Evolutionary conservation across 768 basidiomycete genomes (phyloP), one percentile per base, ranked within the genome.

Genomic region (Lactarius sanguifluus): DNA sequence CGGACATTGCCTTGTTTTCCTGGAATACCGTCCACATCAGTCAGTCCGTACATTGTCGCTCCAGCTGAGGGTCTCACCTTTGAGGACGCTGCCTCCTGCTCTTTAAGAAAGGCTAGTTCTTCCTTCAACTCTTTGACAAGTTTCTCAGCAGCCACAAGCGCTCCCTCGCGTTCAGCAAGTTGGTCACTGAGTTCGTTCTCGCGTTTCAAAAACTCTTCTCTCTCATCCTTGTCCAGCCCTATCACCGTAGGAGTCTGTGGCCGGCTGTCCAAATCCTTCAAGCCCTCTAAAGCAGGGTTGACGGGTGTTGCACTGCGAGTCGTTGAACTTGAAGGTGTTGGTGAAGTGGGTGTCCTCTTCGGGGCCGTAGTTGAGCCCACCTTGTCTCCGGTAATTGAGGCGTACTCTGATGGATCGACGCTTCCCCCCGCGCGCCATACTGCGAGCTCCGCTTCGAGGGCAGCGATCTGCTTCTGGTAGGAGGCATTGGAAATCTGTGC

Each of bases 181-280:
- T 87, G 82, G 77, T 99, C 97, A 67, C 89, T 96, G 63, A 99
- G 82, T 76, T 99, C 97, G 72, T 98, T 98, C 83, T 99, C 97
- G 68, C 97, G 79, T 75, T 86, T 88, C 77, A 99, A 78, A 83
- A 98, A 99, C 61, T 98, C 97, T 70, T 99, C 97, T 65, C 96
- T 81, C 79, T 99, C 97, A 72, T 98, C 97, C 80, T 95, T 94
- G 70, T 97, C 96, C 71, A 98, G 76, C 25, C 89, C 88, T 62
- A 91, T 82, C 50, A 90, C 90, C 8, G 92, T 92, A 16, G 96
- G 97, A 18, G 97, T 98, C 75, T 92, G 91, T 30, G 96, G 95
- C 64, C 97, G 81, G 73, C 91, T 93, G 65, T 91, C 89, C 45
- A 90, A 74, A 45, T 92, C 92, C 59, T 88, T 81, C 61, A 94